Base-by-base conservation (phyloP, 305 asterid species). In the Fraxinus paxiana region DNA sequence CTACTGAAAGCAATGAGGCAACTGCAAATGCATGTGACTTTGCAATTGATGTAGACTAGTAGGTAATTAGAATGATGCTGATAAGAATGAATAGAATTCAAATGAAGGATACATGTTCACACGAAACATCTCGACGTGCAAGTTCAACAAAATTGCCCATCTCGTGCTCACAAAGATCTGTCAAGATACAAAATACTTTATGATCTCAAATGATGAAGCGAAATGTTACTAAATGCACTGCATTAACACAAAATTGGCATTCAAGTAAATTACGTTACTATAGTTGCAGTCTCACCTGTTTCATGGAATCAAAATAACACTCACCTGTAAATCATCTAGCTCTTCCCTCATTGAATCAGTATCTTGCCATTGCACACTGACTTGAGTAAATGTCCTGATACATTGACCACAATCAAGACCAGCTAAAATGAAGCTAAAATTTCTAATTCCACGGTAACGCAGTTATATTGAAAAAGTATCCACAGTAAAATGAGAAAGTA, bases 291-390 rank as follows among this genome's bases (percentile, higher is more conserved):
- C 73, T 65, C 3, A 26, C 73, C n/a, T 46, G 51, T 37, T 41
- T 74, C 8, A 22, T 43, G 79, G 75, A 56, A 54, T 33, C 9
- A 69, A 76, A 79, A 48, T 65, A 20, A 24, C 37, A 77, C 80
- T 67, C 85, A 95, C 99, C 96, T 94, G 98, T 82, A 96, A 89
- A 87, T 96, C 99, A 79, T 96, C 99, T 73, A 96, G 89, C 87
- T 96, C 99, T 88, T 96, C 99, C 90, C 98, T 91, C 98, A 96
- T 91, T 75, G 99, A 88, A 87, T 96, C 99, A 35, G 97, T 92
- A 81, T 96, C 99, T 90, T 96, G 99, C 98, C 99, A 96, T 88
- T 94, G 99, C 87, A 94, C 92, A 71, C 99, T 96, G 79, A 96
- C 99, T 89, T 96, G 99, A 35, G 99, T 96, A 84, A 96, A 96